Percentiles rank a stretch among this genome's conserved stretches.
Conservation (phyloP, 495 filamentous ascomycete genomes). For the Xeromyces bisporus region DNA sequence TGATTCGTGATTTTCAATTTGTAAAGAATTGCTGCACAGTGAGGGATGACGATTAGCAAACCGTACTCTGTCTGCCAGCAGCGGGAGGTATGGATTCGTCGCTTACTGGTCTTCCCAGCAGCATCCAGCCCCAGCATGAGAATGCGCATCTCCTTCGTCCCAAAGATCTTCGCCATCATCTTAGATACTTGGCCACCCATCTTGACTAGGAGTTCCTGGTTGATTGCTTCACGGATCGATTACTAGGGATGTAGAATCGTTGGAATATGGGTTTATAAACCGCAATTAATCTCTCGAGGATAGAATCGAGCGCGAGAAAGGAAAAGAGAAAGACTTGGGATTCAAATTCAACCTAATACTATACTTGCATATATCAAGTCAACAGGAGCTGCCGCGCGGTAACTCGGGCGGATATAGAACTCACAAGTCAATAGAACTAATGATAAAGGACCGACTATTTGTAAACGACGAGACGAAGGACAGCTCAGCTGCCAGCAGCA, state of each 20-base stretch:
- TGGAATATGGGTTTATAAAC: too few species aligned
- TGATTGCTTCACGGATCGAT: too few species aligned
- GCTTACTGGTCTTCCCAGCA: constrained; percentile 86
- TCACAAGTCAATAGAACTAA: too few species aligned
- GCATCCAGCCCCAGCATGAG: constrained; percentile 96
- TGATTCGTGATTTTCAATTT: constrained; percentile 91
- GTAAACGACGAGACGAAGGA: not conserved
- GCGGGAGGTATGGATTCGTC: not conserved
- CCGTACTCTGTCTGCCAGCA: not conserved
- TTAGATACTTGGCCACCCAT: constrained; percentile 78
- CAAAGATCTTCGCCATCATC: constrained; percentile 94
- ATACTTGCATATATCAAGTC: too few species aligned
- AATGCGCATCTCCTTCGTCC: constrained; percentile 95
- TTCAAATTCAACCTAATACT: too few species aligned
- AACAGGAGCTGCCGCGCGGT: too few species aligned
- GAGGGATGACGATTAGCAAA: not conserved
- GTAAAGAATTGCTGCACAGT: constrained; percentile 83
- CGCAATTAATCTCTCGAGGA: too few species aligned
- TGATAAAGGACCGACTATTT: constrained; percentile 3
- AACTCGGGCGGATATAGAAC: too few species aligned
- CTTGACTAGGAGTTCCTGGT: constrained; percentile 12
- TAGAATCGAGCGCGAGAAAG: too few species aligned
- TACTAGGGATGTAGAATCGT: too few species aligned
- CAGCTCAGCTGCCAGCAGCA: not conserved
- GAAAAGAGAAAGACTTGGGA: too few species aligned